phyloP scores from a whole-genome alignment of 1,284 basidiomycete species.

The Sphagnurus paluster region DNA sequence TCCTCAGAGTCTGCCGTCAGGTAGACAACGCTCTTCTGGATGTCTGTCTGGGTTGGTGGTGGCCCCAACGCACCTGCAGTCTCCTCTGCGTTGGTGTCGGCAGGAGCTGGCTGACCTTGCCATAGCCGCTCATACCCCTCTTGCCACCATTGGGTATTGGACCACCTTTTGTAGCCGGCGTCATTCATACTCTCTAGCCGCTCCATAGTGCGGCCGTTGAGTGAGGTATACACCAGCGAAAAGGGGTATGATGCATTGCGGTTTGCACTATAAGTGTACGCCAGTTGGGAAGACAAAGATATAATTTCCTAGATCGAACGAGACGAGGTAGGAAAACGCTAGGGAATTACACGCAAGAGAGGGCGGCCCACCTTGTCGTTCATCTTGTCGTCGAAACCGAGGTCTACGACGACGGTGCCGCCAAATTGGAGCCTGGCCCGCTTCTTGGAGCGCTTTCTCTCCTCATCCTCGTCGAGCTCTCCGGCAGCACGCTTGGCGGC shows the following conservation, averaged over 20 bases:
- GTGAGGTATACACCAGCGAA: constrained; percentile 76
- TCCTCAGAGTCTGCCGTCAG: constrained; percentile 93
- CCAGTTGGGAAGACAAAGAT: constrained; percentile 86
- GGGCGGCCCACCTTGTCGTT: constrained; percentile 75
- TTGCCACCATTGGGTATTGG: constrained; percentile 78
- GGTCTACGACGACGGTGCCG: constrained; percentile 83
- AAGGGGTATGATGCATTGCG: constrained; percentile 74
- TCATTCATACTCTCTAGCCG: constrained; percentile 73
- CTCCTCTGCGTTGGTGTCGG: not conserved
- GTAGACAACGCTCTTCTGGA: constrained; percentile 73
- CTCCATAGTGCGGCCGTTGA: constrained; percentile 67
- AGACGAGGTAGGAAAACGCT: constrained; percentile 9
- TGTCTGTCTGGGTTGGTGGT: constrained; percentile 26
- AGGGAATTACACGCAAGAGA: too few relatives aligned
- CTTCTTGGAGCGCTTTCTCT: constrained; percentile 44
- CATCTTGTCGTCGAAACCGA: constrained; percentile 96
- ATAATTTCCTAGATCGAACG: constrained; percentile 71
- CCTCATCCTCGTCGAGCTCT: constrained; percentile 49
- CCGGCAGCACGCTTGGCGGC: constrained; percentile 56
- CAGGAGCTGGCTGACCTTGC: constrained; percentile 27
- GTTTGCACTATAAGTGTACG: constrained; percentile 88
- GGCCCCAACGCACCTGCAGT: too few relatives aligned
- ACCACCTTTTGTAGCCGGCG: constrained; percentile 79
- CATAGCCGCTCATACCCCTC: constrained; percentile 74
- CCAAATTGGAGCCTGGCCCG: constrained; percentile 55